Evolutionary conservation across 106 monocot genomes (phyloP), one percentile per base, ranked within the genome.

Genomic region (Dendrobium chrysotoxum): DNA sequence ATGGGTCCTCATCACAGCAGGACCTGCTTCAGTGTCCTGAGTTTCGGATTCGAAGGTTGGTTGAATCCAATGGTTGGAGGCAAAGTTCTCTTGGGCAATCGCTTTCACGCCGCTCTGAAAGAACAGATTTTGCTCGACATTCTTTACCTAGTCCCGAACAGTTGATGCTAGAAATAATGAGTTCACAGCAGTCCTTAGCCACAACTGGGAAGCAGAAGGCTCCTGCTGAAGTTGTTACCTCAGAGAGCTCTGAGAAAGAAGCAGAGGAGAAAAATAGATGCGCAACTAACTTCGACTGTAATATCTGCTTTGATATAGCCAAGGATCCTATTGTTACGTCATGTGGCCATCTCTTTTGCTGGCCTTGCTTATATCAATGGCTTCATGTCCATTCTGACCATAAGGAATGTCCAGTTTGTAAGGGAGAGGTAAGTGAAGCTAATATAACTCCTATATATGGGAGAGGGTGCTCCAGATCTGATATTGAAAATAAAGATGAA

Each of bases 331-430:
- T 82, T 35, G 82, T 82, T 21, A 82, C 77, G 35, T 77, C 64
- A 23, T 82, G 82, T 20, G 82, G 82, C 40, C 82, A 82, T 55
- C 45, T 82, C 17, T 82, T 82, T 47, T 82, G 82, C 68, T 82
- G 82, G 82, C 82, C 77, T 20, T 82, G 82, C 35, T 44, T 82
- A 40, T 82, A 77, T 53, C 68, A 68, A 45, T 71, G 82, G 82
- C 70, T 82, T 35, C 82, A 77, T 77, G 38, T 77, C 13, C 82
- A 68, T 77, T 41, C 46, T 35, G 16, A 50, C 30, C 38, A 65
- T 7, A 47, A 47, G 38, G 77, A 82, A 23, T 82, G 82, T 26
- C 82, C 82, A 5, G 77, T 82, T 18, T 82, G 82, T 50, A 77
- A 77, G 77, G 82, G 77, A 26, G 68, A 67, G 2, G 67, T 82